These are phyloP conservation scores for Cyclospora cayetanensis DNA, from an alignment of 169 alveolate species.

Conservation along the genomic window DNA sequence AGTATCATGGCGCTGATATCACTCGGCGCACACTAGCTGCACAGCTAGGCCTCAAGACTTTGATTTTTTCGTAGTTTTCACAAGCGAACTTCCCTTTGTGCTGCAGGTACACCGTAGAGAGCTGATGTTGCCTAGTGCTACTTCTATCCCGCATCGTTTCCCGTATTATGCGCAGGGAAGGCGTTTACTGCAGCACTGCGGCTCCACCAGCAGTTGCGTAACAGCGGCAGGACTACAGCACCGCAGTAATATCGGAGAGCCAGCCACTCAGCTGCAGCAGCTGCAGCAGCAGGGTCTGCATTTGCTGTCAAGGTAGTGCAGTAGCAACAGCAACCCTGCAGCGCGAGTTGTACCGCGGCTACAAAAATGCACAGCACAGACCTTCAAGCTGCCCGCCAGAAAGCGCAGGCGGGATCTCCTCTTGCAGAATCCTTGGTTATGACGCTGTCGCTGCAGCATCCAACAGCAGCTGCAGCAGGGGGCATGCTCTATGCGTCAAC, in stretches of 20 bases:
- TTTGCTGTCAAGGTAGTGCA: background rate
- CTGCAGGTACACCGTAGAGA: too few relatives aligned
- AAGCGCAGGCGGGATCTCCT: background rate
- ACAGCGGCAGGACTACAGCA: background rate
- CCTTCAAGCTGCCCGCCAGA: background rate
- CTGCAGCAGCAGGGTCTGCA: background rate
- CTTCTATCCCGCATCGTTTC: background rate
- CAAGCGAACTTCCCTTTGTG: too few relatives aligned
- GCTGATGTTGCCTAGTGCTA: too few relatives aligned
- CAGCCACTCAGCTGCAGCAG: background rate
- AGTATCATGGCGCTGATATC: too few relatives aligned
- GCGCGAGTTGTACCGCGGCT: background rate
- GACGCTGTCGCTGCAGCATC: background rate
- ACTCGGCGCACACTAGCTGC: too few relatives aligned
- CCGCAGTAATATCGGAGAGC: background rate
- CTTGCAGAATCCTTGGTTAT: background rate
- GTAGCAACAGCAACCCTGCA: background rate
- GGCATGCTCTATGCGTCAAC: too few relatives aligned
- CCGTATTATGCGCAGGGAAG: background rate
- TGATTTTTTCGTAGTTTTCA: too few relatives aligned
- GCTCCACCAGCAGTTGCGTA: background rate
- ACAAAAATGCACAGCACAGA: conserved; percentile 20
- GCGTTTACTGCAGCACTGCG: background rate
- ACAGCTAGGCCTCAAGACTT: too few relatives aligned
- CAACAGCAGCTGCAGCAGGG: too few relatives aligned